Evolutionary conservation across 345 rosid species (phyloP).

Genomic region (Aquilaria yunnanensis): DNA sequence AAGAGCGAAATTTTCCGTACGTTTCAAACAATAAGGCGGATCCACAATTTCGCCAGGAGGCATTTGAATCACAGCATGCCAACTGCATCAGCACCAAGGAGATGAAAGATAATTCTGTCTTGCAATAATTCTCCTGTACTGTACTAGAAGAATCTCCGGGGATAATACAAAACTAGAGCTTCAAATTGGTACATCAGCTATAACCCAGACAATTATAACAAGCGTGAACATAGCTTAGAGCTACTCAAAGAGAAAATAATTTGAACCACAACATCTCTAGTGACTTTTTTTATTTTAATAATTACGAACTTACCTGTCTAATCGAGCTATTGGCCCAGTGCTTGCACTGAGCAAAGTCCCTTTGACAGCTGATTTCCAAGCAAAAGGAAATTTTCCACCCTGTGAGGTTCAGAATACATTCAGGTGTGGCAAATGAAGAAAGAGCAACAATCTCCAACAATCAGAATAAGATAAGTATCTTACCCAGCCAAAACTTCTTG

Average conservation of each 20-base stretch:
- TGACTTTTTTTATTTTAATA: background rate
- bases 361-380: constrained; percentile 84
- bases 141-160: too few relatives aligned
- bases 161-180: too few relatives aligned
- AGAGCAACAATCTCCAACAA: constrained; percentile 12
- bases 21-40: constrained; percentile 63
- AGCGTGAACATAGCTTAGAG: background rate
- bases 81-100: constrained; percentile 37
- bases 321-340: constrained; percentile 44
- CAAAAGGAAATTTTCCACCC: constrained; percentile 93
- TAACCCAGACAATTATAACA: background rate
- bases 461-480: constrained; percentile 17
- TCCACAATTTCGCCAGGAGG: constrained; percentile 52
- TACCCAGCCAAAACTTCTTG: constrained; percentile 94
- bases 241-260: too few relatives aligned
- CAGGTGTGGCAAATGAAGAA: constrained; percentile 9
- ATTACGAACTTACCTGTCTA: constrained; percentile 50
- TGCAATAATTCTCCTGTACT: too few relatives aligned
- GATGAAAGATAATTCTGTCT: background rate
- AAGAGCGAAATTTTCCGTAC: constrained; percentile 44
- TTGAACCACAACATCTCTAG: too few relatives aligned
- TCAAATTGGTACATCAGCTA: background rate
- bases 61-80: constrained; percentile 61
- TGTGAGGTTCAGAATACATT: constrained; percentile 20
- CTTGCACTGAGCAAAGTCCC: constrained; percentile 58